Percentiles rank a stretch among this genome's conserved stretches.
Conservation (phyloP, 2,329 filamentous ascomycete genomes). For the Paramyrothecium roridum region DNA sequence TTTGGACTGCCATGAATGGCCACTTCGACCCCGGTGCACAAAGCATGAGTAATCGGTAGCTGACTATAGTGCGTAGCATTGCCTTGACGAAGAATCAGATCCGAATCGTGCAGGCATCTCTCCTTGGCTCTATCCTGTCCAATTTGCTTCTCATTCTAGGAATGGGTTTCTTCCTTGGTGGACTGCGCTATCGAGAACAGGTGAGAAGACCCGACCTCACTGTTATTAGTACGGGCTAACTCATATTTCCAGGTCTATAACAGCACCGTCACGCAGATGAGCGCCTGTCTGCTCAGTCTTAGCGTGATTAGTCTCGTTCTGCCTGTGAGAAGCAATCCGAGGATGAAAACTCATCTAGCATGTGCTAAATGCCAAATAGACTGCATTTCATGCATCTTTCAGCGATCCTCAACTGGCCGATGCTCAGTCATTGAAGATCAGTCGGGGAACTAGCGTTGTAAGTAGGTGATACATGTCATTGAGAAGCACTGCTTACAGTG, state of each 20-base stretch:
- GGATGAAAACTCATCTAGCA: constrained; percentile 17
- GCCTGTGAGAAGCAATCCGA: constrained; percentile 52
- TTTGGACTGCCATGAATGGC: neutral
- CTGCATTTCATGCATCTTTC: constrained; percentile 90
- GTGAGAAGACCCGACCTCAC: constrained; percentile 30
- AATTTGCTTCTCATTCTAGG: constrained; percentile 86
- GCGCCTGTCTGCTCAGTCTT: constrained; percentile 84
- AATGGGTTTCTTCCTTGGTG: constrained; percentile 87
- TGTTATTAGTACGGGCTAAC: neutral
- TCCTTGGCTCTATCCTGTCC: constrained; percentile 85
- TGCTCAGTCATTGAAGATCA: constrained; percentile 73
- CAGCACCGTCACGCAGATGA: constrained; percentile 94
- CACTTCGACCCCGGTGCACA: neutral
- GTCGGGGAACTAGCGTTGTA: constrained; percentile 83
- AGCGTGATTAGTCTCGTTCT: constrained; percentile 86
- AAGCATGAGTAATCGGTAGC: too few species aligned
- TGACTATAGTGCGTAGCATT: constrained; percentile 14
- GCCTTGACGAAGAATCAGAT: constrained; percentile 62
- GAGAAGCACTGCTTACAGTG: constrained; percentile 14
- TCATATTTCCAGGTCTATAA: constrained; percentile 69
- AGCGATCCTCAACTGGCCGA: constrained; percentile 60
- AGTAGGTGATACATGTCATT: constrained; percentile 25
- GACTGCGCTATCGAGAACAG: constrained; percentile 84
- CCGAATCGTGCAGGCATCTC: constrained; percentile 84
- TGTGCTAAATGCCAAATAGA: constrained; percentile 48